A percentile compares a stretch with the other conserved stretches of the same genome.
Evolutionary conservation across 176 grass and related monocot species (phyloP).

Genomic region (Zoysia pacifica): DNA sequence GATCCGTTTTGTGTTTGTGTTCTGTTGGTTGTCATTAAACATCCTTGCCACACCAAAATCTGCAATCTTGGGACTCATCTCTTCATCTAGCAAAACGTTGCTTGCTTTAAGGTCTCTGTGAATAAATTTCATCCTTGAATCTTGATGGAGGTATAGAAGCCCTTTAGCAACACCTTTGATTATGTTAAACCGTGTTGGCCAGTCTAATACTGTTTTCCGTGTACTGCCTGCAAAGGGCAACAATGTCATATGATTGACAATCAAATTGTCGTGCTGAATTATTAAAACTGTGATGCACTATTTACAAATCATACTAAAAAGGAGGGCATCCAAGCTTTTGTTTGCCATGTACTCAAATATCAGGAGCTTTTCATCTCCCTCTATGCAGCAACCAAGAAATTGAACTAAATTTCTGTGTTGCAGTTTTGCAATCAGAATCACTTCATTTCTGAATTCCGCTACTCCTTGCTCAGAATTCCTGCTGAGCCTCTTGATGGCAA

Average conservation of each 20-base stretch:
- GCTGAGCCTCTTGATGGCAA: conserved; percentile 45
- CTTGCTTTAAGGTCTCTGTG: conserved; percentile 32
- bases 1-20: conserved; percentile 24
- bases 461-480: conserved; percentile 41
- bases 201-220: conserved; percentile 21
- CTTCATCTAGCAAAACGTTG: conserved; percentile 39
- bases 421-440: conserved; percentile 22
- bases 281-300: background rate
- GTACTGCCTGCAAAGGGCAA: background rate
- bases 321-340: background rate
- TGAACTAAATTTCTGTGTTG: conserved; percentile 33
- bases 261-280: no score
- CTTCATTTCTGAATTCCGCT: conserved; percentile 35
- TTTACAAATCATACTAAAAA: conserved; percentile 26
- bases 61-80: conserved; percentile 46
- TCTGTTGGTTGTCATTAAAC: conserved; percentile 22
- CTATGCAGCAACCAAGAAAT: conserved; percentile 21
- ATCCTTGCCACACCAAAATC: conserved; percentile 48
- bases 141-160: conserved; percentile 47
- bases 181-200: conserved; percentile 35
- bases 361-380: conserved; percentile 32
- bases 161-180: conserved; percentile 41
- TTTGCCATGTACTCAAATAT: conserved; percentile 40
- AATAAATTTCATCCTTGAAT: conserved; percentile 42
- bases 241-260: no score